These are phyloP conservation scores for Begonia loranthoides DNA, from an alignment of 306 rosid genomes.

Conservation along the genomic window DNA sequence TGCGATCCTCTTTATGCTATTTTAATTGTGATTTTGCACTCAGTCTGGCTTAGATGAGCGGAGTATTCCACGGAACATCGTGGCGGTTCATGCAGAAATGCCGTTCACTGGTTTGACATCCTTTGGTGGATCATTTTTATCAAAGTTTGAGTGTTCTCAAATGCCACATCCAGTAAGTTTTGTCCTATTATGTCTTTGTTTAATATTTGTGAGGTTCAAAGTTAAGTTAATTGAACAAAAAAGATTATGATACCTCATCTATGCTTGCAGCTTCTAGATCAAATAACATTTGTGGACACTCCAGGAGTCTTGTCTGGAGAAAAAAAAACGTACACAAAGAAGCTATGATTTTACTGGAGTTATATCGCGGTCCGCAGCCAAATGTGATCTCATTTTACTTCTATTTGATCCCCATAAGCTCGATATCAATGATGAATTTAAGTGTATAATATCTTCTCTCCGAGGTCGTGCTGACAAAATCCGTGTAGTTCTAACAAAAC, in stretches of 20 bases:
- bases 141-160: conserved; percentile 86
- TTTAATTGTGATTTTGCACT: too few species aligned
- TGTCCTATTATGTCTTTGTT: conserved; percentile 3
- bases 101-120: conserved; percentile 74
- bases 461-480: conserved; percentile 92
- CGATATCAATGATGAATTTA: conserved; percentile 87
- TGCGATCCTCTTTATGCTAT: not conserved
- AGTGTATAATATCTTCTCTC: conserved; percentile 70
- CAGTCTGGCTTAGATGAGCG: conserved; percentile 99
- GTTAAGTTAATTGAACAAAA: too few species aligned
- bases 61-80: conserved; percentile 87
- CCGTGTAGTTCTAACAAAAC: conserved; percentile 89
- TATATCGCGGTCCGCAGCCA: conserved; percentile 95
- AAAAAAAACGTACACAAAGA: conserved; percentile 91
- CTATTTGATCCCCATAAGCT: conserved; percentile 89
- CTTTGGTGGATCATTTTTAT: conserved; percentile 81
- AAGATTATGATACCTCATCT: too few species aligned
- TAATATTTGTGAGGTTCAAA: too few species aligned
- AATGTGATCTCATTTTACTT: conserved; percentile 89
- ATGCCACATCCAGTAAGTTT: conserved; percentile 93
- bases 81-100: conserved; percentile 92
- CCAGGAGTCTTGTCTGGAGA: conserved; percentile 98
- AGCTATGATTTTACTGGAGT: conserved; percentile 96
- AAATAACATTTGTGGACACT: conserved; percentile 78
- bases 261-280: conserved; percentile 48